A percentile compares a stretch with the other conserved stretches of the same genome.
Conservation (phyloP, 1,284 basidiomycete species). For the Irpex sp. region DNA sequence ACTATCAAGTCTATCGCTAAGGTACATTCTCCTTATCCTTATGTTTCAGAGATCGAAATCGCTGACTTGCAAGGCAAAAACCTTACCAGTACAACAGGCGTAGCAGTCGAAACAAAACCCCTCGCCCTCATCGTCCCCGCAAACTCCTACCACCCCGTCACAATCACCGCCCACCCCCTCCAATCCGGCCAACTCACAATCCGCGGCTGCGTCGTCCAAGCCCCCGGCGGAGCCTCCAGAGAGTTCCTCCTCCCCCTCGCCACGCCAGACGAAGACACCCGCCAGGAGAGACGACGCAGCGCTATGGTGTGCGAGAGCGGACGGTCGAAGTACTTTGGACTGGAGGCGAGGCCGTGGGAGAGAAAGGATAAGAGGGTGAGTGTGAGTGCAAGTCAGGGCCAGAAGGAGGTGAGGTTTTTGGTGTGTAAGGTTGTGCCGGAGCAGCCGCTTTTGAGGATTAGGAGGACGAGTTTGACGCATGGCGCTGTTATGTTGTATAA, state of each 20-base stretch:
- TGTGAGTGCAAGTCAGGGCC: constrained; percentile 16
- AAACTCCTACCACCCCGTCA: constrained; percentile 69
- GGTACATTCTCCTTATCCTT: constrained; percentile 42
- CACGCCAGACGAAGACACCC: constrained; percentile 70
- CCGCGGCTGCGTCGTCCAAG: constrained; percentile 76
- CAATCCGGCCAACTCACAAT: constrained; percentile 68
- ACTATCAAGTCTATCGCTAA: constrained; percentile 74
- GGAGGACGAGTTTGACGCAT: constrained; percentile 84
- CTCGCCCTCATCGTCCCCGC: constrained; percentile 65
- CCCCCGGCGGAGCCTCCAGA: constrained; percentile 67
- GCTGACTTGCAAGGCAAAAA: not conserved
- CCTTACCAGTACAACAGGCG: constrained; percentile 73
- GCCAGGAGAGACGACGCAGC: constrained; percentile 51
- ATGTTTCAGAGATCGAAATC: not conserved
- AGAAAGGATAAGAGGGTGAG: constrained; percentile 39
- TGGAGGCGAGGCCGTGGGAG: constrained; percentile 63
- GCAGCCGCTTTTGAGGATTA: constrained; percentile 83
- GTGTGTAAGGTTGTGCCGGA: constrained; percentile 80
- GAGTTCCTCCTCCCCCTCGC: constrained; percentile 79
- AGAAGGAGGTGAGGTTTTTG: constrained; percentile 43
- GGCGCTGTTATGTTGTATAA: constrained; percentile 92
- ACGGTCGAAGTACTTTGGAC: constrained; percentile 67
- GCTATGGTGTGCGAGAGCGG: constrained; percentile 60
- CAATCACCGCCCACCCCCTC: constrained; percentile 67
- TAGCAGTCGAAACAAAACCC: constrained; percentile 65